phyloP scores from a whole-genome alignment of 768 basidiomycete species.

The Boletus rex-veris region DNA sequence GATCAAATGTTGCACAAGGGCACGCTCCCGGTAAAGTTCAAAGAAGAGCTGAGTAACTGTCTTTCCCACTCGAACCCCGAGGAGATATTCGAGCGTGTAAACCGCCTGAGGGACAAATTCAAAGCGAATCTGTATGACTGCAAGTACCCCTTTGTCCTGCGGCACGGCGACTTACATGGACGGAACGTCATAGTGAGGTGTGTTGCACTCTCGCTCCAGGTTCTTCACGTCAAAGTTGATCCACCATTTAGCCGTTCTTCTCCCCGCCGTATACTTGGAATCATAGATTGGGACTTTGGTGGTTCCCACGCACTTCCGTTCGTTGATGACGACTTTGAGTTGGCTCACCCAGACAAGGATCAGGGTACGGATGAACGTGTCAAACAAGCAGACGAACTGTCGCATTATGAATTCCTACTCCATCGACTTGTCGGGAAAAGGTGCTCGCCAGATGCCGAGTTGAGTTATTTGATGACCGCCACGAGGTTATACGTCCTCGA shows the following conservation, averaged over 20 bases:
- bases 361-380: too few species aligned
- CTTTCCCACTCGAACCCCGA: not conserved
- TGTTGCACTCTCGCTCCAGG: too few species aligned
- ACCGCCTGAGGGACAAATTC: not conserved
- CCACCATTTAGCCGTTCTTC: not conserved
- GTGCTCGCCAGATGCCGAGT: too few species aligned
- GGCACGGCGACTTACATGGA: not conserved
- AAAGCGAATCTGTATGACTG: not conserved
- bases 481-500: too few species aligned
- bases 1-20: not conserved
- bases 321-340: not conserved
- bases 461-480: too few species aligned
- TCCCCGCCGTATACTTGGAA: not conserved
- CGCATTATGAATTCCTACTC: too few species aligned
- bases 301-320: not conserved
- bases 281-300: not conserved
- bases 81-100: not conserved
- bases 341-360: too few species aligned
- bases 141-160: not conserved
- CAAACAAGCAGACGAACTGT: too few species aligned
- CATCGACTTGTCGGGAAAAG: too few species aligned
- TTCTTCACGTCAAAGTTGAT: too few species aligned
- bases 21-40: not conserved
- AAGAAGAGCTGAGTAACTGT: not conserved
- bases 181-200: not conserved